phyloP scores from a whole-genome alignment of 106 monocot species.

The Dendrobium chrysotoxum region DNA sequence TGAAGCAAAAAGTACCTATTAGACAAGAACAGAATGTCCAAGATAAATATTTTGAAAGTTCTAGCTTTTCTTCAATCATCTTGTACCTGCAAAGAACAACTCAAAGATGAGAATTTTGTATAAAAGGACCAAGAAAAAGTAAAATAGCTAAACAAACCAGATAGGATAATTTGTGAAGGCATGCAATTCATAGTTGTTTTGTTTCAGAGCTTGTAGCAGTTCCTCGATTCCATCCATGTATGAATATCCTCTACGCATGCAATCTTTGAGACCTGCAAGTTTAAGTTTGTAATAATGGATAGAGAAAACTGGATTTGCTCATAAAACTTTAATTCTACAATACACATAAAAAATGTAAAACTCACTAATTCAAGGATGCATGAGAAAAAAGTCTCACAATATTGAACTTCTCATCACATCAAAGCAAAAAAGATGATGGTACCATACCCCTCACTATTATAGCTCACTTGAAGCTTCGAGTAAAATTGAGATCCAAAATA shows the following conservation, averaged over 20 bases:
- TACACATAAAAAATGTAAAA: background rate
- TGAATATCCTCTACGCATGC: slow-evolving; percentile 69
- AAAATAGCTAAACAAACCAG: slow-evolving; percentile 43
- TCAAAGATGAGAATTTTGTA: background rate
- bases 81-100: slow-evolving; percentile 55
- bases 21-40: slow-evolving; percentile 96
- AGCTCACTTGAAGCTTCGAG: too few relatives aligned
- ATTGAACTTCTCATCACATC: too few relatives aligned
- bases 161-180: slow-evolving; percentile 98
- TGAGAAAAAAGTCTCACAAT: background rate
- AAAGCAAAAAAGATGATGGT: too few relatives aligned
- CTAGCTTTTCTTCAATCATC: slow-evolving; percentile 89
- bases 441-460: too few relatives aligned
- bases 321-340: background rate
- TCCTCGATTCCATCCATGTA: slow-evolving; percentile 81
- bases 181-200: slow-evolving; percentile 81
- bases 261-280: slow-evolving; percentile 78
- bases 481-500: background rate
- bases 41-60: slow-evolving; percentile 76
- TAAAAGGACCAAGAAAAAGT: background rate
- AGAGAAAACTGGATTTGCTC: background rate
- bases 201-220: slow-evolving; percentile 58
- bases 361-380: background rate
- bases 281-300: background rate
- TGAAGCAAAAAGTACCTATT: slow-evolving; percentile 34